phyloP scores from a whole-genome alignment of 805 yeast genomes.

The Limtongia smithiae region DNA sequence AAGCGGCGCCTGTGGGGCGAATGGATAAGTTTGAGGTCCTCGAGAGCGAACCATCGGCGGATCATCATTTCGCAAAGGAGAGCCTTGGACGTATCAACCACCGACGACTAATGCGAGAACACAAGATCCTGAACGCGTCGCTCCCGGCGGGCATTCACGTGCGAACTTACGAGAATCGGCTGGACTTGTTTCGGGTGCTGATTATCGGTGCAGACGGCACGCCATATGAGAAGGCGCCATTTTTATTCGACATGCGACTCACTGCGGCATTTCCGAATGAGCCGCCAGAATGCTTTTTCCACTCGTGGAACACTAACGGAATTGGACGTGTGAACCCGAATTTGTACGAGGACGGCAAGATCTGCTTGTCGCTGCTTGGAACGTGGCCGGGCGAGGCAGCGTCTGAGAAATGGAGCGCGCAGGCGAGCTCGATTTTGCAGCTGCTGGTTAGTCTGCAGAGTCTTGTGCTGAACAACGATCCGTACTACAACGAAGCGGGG shows the following conservation, averaged over 20 bases:
- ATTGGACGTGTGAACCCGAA: slow-evolving; percentile 28
- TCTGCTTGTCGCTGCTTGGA: slow-evolving; percentile 27
- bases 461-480: slow-evolving; percentile 23
- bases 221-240: slow-evolving; percentile 28
- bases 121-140: slow-evolving; percentile 21
- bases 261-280: slow-evolving; percentile 14
- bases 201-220: slow-evolving; percentile 26
- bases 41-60: slow-evolving; percentile 11
- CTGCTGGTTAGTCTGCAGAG: slow-evolving; percentile 24
- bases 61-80: slow-evolving; percentile 13
- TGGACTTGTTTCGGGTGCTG: slow-evolving; percentile 24
- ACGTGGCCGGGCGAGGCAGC: slow-evolving; percentile 28
- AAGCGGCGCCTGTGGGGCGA: not conserved
- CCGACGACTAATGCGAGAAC: slow-evolving; percentile 23
- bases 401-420: slow-evolving; percentile 24
- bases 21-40: slow-evolving; percentile 14
- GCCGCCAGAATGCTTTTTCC: slow-evolving; percentile 25
- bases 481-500: slow-evolving; percentile 28
- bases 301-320: slow-evolving; percentile 30
- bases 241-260: slow-evolving; percentile 24
- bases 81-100: slow-evolving; percentile 9
- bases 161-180: slow-evolving; percentile 21
- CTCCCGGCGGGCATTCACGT: slow-evolving; percentile 27
- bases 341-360: slow-evolving; percentile 27
- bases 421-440: slow-evolving; percentile 25